A percentile compares a stretch with the other conserved stretches of the same genome.
phyloP scores from a whole-genome alignment of 257 asterid genomes.

The Nicotiana otophora region DNA sequence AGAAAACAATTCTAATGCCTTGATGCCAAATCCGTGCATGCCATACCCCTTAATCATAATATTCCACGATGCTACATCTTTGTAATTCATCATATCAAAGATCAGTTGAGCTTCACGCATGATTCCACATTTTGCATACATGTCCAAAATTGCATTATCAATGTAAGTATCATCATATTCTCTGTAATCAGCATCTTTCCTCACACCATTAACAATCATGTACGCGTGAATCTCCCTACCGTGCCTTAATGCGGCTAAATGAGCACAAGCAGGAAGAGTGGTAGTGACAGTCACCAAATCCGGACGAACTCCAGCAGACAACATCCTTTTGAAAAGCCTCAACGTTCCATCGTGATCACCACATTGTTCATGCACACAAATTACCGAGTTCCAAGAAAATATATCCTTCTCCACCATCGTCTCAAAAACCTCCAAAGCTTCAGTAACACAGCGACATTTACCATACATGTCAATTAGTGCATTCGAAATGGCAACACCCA shows the following conservation, averaged over 20 bases:
- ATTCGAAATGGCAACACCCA: constrained; percentile 50
- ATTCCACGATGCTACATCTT: constrained; percentile 84
- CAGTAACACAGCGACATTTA: constrained; percentile 48
- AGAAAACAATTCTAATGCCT: constrained; percentile 60
- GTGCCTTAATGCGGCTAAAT: constrained; percentile 57
- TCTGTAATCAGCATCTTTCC: constrained; percentile 13
- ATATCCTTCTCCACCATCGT: constrained; percentile 58
- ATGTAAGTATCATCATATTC: constrained; percentile 26
- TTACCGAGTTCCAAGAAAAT: constrained; percentile 82
- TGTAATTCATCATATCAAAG: constrained; percentile 45
- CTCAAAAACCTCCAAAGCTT: constrained; percentile 49
- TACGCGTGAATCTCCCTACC: constrained; percentile 71
- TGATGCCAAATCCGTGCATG: constrained; percentile 61
- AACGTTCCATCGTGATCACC: constrained; percentile 67
- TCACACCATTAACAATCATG: constrained; percentile 44
- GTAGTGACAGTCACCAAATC: constrained; percentile 71
- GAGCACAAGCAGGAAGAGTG: constrained; percentile 69
- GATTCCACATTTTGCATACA: constrained; percentile 86
- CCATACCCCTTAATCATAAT: constrained; percentile 86
- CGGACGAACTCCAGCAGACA: constrained; percentile 41
- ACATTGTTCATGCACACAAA: constrained; percentile 65
- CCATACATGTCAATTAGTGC: constrained; percentile 86
- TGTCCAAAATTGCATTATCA: constrained; percentile 72
- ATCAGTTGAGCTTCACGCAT: constrained; percentile 56
- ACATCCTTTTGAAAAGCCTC: constrained; percentile 51